Conservation (phyloP, 306 rosid genomes). For the Rosa multiflora region DNA sequence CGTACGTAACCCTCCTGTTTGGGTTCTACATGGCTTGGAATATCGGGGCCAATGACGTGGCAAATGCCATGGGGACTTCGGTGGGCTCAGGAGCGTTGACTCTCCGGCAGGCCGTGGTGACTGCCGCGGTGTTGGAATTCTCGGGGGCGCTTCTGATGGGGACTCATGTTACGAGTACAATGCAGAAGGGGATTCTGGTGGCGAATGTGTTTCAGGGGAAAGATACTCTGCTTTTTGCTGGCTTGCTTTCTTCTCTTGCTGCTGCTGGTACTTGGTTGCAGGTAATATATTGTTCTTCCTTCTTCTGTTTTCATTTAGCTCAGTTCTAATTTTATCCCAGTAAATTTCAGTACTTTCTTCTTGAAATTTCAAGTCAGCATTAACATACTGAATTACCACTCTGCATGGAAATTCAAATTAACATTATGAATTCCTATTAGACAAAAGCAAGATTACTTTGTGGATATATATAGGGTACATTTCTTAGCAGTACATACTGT, state of each 20-base stretch:
- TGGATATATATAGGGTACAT: not conserved
- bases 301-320: not conserved
- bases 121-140: conserved; percentile 86
- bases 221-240: conserved; percentile 66
- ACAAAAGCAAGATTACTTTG: not conserved
- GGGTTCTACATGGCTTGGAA: conserved; percentile 99
- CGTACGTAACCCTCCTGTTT: conserved; percentile 63
- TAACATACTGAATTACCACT: not conserved
- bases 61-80: conserved; percentile 98
- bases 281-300: conserved; percentile 37
- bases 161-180: conserved; percentile 83
- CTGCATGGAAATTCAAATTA: not conserved
- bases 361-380: not conserved
- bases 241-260: conserved; percentile 90
- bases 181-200: conserved; percentile 93
- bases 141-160: conserved; percentile 91
- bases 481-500: not conserved
- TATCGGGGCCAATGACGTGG: conserved; percentile 97
- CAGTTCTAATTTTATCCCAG: not conserved
- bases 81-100: conserved; percentile 94
- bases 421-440: not conserved
- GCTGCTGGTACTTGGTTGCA: conserved; percentile 99
- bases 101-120: conserved; percentile 78
- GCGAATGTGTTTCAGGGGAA: conserved; percentile 79
- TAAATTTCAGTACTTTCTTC: not conserved